Base-by-base conservation (phyloP, 208 protist species). In the Ichthyophonus hoferi region DNA sequence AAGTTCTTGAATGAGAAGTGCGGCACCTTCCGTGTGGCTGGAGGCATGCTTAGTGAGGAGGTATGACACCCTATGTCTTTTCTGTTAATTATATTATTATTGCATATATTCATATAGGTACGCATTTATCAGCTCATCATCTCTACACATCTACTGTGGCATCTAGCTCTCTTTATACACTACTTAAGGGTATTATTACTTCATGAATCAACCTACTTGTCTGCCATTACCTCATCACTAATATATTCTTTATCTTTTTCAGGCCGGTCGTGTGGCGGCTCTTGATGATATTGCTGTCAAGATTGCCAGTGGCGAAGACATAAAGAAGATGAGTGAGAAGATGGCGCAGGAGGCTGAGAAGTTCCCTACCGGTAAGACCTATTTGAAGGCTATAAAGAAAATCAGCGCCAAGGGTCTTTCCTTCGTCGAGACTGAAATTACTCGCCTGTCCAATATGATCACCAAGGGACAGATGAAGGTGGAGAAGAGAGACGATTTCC, bases 1-100 rank as follows among this genome's bases (percentile, higher is more conserved):
- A 87, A 87, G 83, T 58, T 58, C 35, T 17, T 58, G 42, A 78
- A 87, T 34, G 83, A 87, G 83, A 87, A 87, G 42, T 58, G 42
- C 40, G 83, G 81, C 17, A 38, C 39, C 12, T 7, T 42, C 81
- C 35, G 81, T 24, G 33, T 34, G 12, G 7, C 31, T 58, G 81
- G 40, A 7, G 81, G 81, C 39, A 3, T 31, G 0, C 40, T 77
- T 35, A 42, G 42, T 58, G 38, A 81, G n/a, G 77, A 81, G 34
- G 77, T 81, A 81, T 31, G n/a, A n/a, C n/a, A n/a, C n/a, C n/a
- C n/a, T n/a, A n/a, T n/a, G n/a, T n/a, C n/a, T n/a, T n/a, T n/a
- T n/a, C n/a, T n/a, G n/a, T n/a, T n/a, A n/a, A n/a, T n/a, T n/a
- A n/a, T n/a, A n/a, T n/a, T n/a, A n/a, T n/a, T n/a, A n/a, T n/a